Evolutionary conservation across 1,284 basidiomycete genomes (phyloP).

Genomic region (Ganoderma lingzhi): DNA sequence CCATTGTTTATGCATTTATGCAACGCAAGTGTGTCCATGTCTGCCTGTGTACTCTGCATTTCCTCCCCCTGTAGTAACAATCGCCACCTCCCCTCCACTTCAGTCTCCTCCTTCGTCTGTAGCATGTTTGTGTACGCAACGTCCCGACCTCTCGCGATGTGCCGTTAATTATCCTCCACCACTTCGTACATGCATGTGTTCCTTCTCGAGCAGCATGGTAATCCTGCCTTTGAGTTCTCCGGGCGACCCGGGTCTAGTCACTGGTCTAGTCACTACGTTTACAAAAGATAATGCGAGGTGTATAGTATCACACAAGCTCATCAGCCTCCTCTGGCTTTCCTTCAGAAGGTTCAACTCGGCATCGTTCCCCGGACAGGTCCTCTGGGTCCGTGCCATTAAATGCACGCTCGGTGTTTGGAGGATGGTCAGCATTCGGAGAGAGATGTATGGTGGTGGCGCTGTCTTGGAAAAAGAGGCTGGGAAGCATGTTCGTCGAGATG

Average conservation of each 20-base stretch:
- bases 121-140: constrained; percentile 1
- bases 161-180: background rate
- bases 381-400: background rate
- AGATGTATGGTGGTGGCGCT: background rate
- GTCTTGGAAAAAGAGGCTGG: background rate
- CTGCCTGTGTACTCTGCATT: background rate
- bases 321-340: background rate
- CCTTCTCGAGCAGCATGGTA: background rate
- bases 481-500: background rate
- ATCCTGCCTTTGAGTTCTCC: background rate
- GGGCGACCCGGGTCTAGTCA: background rate
- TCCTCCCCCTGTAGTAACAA: background rate
- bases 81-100: background rate
- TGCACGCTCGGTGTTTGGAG: background rate
- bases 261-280: background rate
- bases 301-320: background rate
- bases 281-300: background rate
- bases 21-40: background rate
- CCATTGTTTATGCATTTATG: background rate
- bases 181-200: background rate
- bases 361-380: background rate
- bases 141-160: background rate
- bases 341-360: background rate
- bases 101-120: background rate
- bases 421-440: background rate